Evolutionary conservation across 73 alveolate species (phyloP).

Genomic region (Paramecium sonneborni): DNA sequence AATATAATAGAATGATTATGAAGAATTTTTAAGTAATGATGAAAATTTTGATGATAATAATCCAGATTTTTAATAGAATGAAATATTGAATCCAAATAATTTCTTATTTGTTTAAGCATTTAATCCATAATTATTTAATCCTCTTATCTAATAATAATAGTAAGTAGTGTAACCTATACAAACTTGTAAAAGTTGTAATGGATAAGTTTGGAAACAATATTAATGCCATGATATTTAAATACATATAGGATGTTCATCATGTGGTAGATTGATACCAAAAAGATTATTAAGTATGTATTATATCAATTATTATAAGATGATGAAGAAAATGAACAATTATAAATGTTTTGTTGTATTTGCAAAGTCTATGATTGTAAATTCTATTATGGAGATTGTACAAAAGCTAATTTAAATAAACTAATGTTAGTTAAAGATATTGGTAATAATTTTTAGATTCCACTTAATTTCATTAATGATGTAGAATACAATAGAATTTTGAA

Average conservation of each 20-base stretch:
- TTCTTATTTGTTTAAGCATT: background rate
- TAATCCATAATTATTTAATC: background rate
- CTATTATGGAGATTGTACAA: conserved; percentile 5
- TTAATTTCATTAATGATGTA: background rate
- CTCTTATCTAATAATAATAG: background rate
- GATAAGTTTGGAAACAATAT: background rate
- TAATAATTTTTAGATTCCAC: background rate
- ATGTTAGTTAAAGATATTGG: background rate
- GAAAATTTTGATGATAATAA: background rate
- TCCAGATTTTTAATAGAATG: background rate
- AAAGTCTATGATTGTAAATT: conserved; percentile 1
- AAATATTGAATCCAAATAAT: background rate
- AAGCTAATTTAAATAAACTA: background rate
- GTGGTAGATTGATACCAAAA: background rate
- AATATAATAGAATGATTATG: background rate
- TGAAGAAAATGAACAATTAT: background rate
- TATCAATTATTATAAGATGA: background rate
- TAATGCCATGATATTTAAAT: background rate
- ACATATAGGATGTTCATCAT: background rate
- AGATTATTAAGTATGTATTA: background rate
- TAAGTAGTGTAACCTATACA: background rate
- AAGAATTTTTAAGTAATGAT: background rate
- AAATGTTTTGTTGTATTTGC: conserved; percentile 33
- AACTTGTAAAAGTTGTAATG: conserved; percentile 28
- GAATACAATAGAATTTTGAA: background rate